phyloP scores from a whole-genome alignment of 805 yeast species.

The Kuraishia cidri region DNA sequence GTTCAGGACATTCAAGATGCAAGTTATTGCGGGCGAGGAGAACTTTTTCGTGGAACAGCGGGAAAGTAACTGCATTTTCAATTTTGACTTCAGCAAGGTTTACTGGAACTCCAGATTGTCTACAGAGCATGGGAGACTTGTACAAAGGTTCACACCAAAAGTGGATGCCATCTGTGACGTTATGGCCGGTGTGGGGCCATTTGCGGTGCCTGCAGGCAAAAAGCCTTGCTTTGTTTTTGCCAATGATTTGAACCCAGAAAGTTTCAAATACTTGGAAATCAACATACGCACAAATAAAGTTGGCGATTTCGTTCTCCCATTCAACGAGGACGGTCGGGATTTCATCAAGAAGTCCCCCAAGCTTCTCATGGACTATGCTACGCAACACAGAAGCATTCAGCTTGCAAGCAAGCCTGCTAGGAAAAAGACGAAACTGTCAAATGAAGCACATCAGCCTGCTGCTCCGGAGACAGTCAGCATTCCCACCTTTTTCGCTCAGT shows the following conservation, averaged over 20 bases:
- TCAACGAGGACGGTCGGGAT: conserved; percentile 74
- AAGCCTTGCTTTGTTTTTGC: conserved; percentile 76
- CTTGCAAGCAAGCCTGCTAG: conserved; percentile 17
- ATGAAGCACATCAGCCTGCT: conserved; percentile 3
- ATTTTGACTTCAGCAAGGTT: conserved; percentile 85
- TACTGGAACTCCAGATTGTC: conserved; percentile 96
- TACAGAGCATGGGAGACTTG: conserved; percentile 85
- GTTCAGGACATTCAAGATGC: conserved; percentile 91
- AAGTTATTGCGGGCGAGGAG: conserved; percentile 79
- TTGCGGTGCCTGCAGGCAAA: conserved; percentile 92
- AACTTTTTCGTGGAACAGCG: conserved; percentile 75
- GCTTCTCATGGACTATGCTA: conserved; percentile 37
- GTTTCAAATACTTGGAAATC: conserved; percentile 57
- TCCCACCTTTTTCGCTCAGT: conserved; percentile 57
- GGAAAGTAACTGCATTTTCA: conserved; percentile 80
- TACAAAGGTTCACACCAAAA: conserved; percentile 41
- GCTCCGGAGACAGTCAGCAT: conserved; percentile 19
- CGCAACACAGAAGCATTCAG: conserved; percentile 23
- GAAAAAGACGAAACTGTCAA: conserved; percentile 18
- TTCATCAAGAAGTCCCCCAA: conserved; percentile 58
- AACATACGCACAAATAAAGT: conserved; percentile 65
- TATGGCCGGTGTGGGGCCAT: conserved; percentile 98
- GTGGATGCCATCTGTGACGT: conserved; percentile 87
- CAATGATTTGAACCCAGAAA: conserved; percentile 88
- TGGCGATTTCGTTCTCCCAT: conserved; percentile 45